phyloP scores from a whole-genome alignment of 768 basidiomycete species.

The Baorangia bicolor region DNA sequence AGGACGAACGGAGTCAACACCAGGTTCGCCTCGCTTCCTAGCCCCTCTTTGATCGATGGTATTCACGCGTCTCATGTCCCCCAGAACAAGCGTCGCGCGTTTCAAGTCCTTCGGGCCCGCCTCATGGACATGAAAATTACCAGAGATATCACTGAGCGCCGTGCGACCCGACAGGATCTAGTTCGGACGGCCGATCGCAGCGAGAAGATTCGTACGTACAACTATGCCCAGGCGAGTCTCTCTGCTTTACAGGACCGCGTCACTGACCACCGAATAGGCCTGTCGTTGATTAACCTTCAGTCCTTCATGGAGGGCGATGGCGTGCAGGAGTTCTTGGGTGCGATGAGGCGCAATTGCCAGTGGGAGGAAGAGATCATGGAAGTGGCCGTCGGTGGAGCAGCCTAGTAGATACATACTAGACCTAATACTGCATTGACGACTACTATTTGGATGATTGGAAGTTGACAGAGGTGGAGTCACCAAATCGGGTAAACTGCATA shows the following conservation, averaged over 20 bases:
- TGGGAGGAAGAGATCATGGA: conserved; percentile 58
- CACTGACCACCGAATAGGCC: conserved; percentile 87
- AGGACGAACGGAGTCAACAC: conserved; percentile 96
- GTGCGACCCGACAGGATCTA: conserved; percentile 67
- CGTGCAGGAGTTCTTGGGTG: conserved; percentile 55
- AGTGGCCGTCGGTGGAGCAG: conserved; percentile 39
- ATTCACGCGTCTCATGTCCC: background rate
- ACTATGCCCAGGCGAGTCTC: conserved; percentile 73
- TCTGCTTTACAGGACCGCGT: conserved; percentile 68
- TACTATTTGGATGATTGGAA: too few species aligned
- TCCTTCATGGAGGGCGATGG: conserved; percentile 68
- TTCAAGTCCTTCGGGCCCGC: conserved; percentile 83
- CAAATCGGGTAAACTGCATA: too few species aligned
- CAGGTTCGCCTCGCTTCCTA: conserved; percentile 48
- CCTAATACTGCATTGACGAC: too few species aligned
- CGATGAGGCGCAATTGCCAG: conserved; percentile 52
- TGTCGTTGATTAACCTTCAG: conserved; percentile 67
- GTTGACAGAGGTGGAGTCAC: too few species aligned
- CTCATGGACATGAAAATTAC: conserved; percentile 78
- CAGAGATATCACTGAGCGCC: conserved; percentile 66
- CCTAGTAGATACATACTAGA: conserved; percentile 6
- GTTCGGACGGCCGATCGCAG: conserved; percentile 83
- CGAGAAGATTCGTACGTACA: conserved; percentile 96
- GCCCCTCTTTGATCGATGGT: background rate
- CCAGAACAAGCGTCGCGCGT: conserved; percentile 91